Conservation (phyloP, 371 early-diverging fungal species). For the Rhizoclosmatium hyalinum region DNA sequence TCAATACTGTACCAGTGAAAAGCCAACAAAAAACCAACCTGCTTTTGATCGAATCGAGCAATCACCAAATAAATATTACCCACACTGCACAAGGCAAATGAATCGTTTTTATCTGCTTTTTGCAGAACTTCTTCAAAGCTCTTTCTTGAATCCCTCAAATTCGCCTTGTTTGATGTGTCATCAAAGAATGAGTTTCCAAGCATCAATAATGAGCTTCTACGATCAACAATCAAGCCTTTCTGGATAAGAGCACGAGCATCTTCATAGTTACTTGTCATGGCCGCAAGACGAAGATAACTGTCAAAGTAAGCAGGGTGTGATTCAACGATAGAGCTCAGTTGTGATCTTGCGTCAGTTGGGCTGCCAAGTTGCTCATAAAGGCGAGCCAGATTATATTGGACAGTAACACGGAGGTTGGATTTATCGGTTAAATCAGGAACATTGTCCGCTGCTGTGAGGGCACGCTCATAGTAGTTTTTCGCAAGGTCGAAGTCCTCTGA, state of each 20-base stretch:
- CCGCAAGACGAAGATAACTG: constrained; percentile 29
- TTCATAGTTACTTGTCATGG: constrained; percentile 14
- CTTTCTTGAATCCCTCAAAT: constrained; percentile 69
- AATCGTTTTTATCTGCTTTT: constrained; percentile 78
- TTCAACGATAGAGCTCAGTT: constrained; percentile 69
- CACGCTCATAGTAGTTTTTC: constrained; percentile 23
- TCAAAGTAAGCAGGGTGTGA: constrained; percentile 76
- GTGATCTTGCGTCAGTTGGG: constrained; percentile 65
- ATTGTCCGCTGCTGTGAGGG: neutral
- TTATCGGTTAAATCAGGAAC: constrained; percentile 16
- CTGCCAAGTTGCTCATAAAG: constrained; percentile 73
- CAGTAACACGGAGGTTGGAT: constrained; percentile 49
- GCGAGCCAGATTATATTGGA: constrained; percentile 86
- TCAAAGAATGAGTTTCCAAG: constrained; percentile 72
- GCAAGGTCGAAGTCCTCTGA: constrained; percentile 28
- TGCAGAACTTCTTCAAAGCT: constrained; percentile 80
- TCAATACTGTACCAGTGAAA: neutral
- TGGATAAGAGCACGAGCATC: constrained; percentile 71
- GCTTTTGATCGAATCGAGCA: constrained; percentile 38
- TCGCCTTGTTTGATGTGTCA: constrained; percentile 47
- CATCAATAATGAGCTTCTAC: constrained; percentile 69
- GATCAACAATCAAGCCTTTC: constrained; percentile 69
- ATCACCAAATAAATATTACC: constrained; percentile 81
- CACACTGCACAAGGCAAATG: constrained; percentile 79
- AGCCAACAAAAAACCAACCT: constrained; percentile 26